These are phyloP conservation scores for Cercospora citrullina DNA, from an alignment of 2,329 filamentous ascomycete genomes.

Conservation along the genomic window DNA sequence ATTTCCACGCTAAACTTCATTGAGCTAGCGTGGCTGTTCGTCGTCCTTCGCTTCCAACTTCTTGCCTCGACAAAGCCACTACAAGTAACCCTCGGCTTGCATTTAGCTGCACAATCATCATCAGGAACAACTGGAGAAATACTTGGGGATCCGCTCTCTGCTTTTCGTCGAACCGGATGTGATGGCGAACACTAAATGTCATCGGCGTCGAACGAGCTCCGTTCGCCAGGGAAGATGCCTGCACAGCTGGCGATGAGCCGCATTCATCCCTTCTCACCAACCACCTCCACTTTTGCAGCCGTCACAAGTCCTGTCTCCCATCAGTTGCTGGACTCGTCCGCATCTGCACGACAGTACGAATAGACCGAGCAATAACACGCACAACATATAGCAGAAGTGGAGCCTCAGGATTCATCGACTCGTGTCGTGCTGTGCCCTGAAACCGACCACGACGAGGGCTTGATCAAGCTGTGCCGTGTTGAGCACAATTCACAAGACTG, in stretches of 20 bases:
- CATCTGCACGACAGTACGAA: background rate
- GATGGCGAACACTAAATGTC: background rate
- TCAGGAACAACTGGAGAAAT: background rate
- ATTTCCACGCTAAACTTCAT: background rate
- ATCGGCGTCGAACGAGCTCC: background rate
- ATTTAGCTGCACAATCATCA: background rate
- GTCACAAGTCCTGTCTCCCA: background rate
- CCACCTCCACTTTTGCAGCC: background rate
- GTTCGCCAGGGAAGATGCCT: constrained; percentile 3
- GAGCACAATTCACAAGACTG: background rate
- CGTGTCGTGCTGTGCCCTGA: background rate
- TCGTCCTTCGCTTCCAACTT: background rate
- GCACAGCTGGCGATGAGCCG: background rate
- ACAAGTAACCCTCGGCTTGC: background rate
- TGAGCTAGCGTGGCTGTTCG: background rate
- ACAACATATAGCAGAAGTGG: background rate
- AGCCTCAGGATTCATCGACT: background rate
- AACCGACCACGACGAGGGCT: background rate
- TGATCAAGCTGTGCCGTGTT: background rate
- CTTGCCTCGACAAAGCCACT: background rate
- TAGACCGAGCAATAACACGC: background rate
- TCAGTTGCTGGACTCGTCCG: background rate
- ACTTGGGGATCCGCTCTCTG: background rate
- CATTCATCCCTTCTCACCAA: background rate
- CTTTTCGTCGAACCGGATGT: background rate